These are phyloP conservation scores for Forsythia suspensa DNA, from an alignment of 257 asterid species.

Conservation along the genomic window DNA sequence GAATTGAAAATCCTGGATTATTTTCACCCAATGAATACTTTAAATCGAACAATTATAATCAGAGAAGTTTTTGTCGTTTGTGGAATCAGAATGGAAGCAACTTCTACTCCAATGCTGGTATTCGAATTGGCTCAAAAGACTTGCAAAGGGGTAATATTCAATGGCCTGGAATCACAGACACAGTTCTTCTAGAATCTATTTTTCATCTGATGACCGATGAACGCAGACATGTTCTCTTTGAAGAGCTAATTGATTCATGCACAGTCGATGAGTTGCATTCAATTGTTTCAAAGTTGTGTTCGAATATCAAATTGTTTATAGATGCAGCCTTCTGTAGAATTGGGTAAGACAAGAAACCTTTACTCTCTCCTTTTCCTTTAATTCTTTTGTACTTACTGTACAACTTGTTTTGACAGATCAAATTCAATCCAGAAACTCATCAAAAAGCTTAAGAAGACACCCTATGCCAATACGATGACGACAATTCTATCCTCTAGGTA, in stretches of 20 bases:
- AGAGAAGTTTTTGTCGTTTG: neutral
- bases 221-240: neutral
- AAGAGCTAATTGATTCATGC: slow-evolving; percentile 18
- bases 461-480: slow-evolving; percentile 17
- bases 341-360: slow-evolving; percentile 29
- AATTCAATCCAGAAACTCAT: slow-evolving; percentile 26
- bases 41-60: neutral
- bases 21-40: neutral
- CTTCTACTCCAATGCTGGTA: neutral
- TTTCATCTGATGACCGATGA: slow-evolving; percentile 16
- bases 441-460: slow-evolving; percentile 24
- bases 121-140: neutral
- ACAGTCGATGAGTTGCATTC: slow-evolving; percentile 4
- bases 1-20: neutral
- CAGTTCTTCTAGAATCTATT: neutral
- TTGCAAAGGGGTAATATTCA: slow-evolving; percentile 3
- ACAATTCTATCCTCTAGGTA: slow-evolving; percentile 15
- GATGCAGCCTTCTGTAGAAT: slow-evolving; percentile 20
- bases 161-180: neutral
- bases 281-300: slow-evolving; percentile 7
- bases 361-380: neutral
- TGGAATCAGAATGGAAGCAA: neutral
- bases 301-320: neutral
- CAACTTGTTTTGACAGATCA: slow-evolving; percentile 28
- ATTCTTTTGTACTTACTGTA: neutral